Percentiles rank a stretch among this genome's conserved stretches.
Evolutionary conservation across 1,139 yeast species (phyloP).

Genomic region (Debaryomyces psychrophilus): DNA sequence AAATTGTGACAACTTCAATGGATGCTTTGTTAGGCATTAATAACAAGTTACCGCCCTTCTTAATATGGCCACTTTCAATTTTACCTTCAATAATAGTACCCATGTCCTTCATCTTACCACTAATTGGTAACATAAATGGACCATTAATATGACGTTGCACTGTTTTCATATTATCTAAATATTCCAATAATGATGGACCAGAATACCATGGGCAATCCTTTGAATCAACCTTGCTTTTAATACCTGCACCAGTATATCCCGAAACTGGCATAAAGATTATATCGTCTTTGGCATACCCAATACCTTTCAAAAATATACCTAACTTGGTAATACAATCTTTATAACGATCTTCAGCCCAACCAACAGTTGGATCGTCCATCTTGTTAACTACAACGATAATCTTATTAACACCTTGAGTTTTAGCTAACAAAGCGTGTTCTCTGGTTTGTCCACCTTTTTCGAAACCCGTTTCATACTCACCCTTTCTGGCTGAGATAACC

Average conservation of each 20-base stretch:
- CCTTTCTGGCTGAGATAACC: conserved; percentile 97
- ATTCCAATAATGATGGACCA: conserved; percentile 92
- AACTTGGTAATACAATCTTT: conserved; percentile 91
- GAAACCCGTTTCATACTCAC: conserved; percentile 98
- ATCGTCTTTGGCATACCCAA: conserved; percentile 87
- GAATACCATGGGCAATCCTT: conserved; percentile 87
- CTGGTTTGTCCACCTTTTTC: conserved; percentile 99
- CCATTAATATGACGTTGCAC: conserved; percentile 87
- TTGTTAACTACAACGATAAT: conserved; percentile 92
- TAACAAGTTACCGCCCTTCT: conserved; percentile 72
- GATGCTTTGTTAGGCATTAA: conserved; percentile 89
- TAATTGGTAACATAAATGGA: conserved; percentile 95
- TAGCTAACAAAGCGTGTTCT: conserved; percentile 96
- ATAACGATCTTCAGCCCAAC: conserved; percentile 95
- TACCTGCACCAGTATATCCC: conserved; percentile 96
- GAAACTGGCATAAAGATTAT: conserved; percentile 95
- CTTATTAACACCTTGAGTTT: conserved; percentile 96
- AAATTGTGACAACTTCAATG: conserved; percentile 85
- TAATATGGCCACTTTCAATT: conserved; percentile 92
- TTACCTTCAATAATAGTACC: conserved; percentile 98
- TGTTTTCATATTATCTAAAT: conserved; percentile 78
- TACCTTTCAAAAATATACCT: conserved; percentile 76
- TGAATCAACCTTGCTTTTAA: conserved; percentile 78
- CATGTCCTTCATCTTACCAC: conserved; percentile 93
- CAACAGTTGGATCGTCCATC: conserved; percentile 98